Evolutionary conservation across 1,284 basidiomycete genomes (phyloP), one percentile per base, ranked within the genome.

Genomic region (Mycena citricolor): DNA sequence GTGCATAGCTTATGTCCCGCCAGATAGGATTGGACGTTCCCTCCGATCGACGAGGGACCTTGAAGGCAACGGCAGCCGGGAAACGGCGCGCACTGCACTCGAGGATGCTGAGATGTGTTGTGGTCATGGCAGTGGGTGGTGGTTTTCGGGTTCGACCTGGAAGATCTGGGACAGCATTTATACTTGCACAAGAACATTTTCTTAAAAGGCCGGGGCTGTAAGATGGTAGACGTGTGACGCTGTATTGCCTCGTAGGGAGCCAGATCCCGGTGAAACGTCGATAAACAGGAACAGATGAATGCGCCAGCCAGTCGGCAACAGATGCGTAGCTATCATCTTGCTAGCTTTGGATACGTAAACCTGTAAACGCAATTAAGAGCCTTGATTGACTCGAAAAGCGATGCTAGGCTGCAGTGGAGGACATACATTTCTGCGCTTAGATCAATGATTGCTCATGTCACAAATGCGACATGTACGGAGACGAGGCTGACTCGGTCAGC

Each of bases 41-140:
- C 13, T 66, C 52, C 52, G 71, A 65, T 32, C 66, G 44, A 49
- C 60, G 57, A 12, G 79, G 79, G 14, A 77, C 53, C 49, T 64
- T 70, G 64, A 83, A 82, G 42, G 68, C 78, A 34, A 72, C 63
- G 1, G 64, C 59, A 24, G 67, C 61, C n/a, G 76, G 61, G 57
- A 66, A 68, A 45, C 60, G 66, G 16, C 63, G 46, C 13, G 77
- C 71, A 48, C 67, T 71, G 39, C 67, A 58, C 41, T 77, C 66
- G 51, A 82, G 73, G 44, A 76, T 61, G 23, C 71, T 69, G 16
- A 81, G 67, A 54, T 80, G 79, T 39, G 77, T 70, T 13, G 51
- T 56, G 44, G 54, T 54, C 68, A 73, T 70, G 49, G 39, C 44
- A 55, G 50, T 43, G 20, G 34, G 37, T 41, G 21, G 39, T 37